Base-by-base conservation (phyloP, 148 eudicot genomes). In the Rhododendron henanense region DNA sequence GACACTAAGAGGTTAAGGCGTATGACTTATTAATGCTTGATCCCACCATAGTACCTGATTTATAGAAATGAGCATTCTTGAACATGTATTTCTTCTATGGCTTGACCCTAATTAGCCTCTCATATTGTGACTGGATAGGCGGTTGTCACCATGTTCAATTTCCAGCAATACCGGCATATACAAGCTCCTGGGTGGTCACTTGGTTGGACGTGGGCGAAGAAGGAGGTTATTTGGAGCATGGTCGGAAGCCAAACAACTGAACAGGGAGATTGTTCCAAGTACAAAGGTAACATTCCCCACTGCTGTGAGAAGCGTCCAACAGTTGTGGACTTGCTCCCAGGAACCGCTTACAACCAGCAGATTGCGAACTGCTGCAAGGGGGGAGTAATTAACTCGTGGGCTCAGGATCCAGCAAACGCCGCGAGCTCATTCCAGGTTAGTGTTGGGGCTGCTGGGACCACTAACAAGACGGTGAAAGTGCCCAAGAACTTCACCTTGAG, bases 141-240 rank as follows among this genome's bases (percentile, higher is more conserved):
- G n/a, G 88, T 85, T 28, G 93, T 91, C 37, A 91, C 93, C 16
- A 91, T 91, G 87, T 91, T 77, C 85, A 93, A 93, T 87, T 92
- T 90, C 90, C 93, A 93, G 85, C 91, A 90, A 86, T 91, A 91
- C 63, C 94, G 95, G 23, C 91, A 89, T 87, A 91, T 92, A 39
- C 90, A 88, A 88, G 91, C 91, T 5, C 95, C 94, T 1, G 95
- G 94, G 11, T 93, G 96, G 94, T 35, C 90, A 45, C 84, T 94
- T 81, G 89, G 93, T 39, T 94, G 96, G 96, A 88, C 95, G 6
- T 94, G 96, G 96, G 91, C 95, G 6, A 89, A 91, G 81, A 92
- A 94, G 53, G 95, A 93, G 81, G 93, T 93, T 16, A 92, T 93
- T 79, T 92, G 95, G 94, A 86, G 88, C 90, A 93, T 92, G 93